A percentile compares a stretch with the other conserved stretches of the same genome.
Evolutionary conservation across 2,329 filamentous ascomycete species (phyloP).

Genomic region (Coleophoma crateriformis): DNA sequence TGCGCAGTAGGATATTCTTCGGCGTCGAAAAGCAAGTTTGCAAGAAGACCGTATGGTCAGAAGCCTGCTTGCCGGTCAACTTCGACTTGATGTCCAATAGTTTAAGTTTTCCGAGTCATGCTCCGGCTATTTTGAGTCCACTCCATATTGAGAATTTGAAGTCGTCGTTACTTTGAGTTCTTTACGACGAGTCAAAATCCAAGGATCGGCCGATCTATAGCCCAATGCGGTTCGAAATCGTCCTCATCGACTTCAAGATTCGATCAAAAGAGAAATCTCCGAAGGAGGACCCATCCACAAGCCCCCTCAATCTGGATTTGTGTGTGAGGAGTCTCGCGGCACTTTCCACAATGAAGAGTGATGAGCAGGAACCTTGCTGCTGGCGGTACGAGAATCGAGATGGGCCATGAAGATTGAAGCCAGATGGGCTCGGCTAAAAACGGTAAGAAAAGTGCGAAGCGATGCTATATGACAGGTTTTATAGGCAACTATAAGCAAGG

Average conservation of each 20-base stretch:
- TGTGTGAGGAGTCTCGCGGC: not conserved
- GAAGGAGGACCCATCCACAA: not conserved
- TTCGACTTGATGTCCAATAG: not conserved
- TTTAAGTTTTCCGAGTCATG: not conserved
- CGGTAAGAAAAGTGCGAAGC: not conserved
- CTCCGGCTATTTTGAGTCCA: not conserved
- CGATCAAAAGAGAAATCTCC: constrained; percentile 2
- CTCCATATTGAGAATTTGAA: not conserved
- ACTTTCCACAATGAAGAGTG: not conserved
- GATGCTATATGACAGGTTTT: not conserved
- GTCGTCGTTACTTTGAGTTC: not conserved
- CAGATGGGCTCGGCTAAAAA: not conserved
- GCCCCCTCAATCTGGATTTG: not conserved
- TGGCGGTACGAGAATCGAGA: not conserved
- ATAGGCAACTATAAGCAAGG: not conserved
- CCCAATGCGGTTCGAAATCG: not conserved
- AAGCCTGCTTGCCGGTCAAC: not conserved
- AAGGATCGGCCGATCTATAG: constrained; percentile 1
- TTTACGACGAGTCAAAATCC: not conserved
- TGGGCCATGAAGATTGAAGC: not conserved
- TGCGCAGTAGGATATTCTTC: not conserved
- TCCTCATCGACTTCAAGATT: not conserved
- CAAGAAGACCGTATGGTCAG: not conserved
- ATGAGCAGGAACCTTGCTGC: not conserved
- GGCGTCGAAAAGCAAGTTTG: not conserved